Evolutionary conservation across 495 filamentous ascomycete genomes (phyloP).

Genomic region (Pyronema omphalodes): DNA sequence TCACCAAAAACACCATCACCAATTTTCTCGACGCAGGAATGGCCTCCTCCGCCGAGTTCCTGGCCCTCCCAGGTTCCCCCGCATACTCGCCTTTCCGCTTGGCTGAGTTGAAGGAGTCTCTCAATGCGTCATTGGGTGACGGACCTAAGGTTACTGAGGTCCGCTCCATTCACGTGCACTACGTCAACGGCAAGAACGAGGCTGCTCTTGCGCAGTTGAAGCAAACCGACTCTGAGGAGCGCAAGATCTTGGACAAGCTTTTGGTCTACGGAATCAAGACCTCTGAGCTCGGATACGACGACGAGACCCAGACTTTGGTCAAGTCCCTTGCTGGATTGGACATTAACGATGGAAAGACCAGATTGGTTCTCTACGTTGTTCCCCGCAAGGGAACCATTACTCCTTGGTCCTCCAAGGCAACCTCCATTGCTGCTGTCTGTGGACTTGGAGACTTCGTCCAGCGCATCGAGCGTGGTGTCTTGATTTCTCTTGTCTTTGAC

Average conservation of each 20-base stretch:
- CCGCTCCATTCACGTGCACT: conserved; percentile 48
- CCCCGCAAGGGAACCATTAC: conserved; percentile 73
- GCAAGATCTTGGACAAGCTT: conserved; percentile 38
- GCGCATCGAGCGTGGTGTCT: conserved; percentile 74
- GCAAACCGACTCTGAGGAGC: conserved; percentile 24
- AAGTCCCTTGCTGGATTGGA: conserved; percentile 25
- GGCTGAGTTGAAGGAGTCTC: conserved; percentile 26
- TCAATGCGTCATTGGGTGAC: conserved; percentile 25
- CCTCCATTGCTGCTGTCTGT: conserved; percentile 84
- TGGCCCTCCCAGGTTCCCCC: conserved; percentile 35
- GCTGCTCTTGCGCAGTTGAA: conserved; percentile 21
- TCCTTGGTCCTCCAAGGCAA: conserved; percentile 94
- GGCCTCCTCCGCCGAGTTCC: conserved; percentile 18
- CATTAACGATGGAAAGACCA: conserved; percentile 25
- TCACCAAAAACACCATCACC: background rate
- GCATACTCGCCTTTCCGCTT: conserved; percentile 38
- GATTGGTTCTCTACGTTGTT: conserved; percentile 43
- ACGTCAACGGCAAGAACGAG: conserved; percentile 30
- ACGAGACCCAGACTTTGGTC: conserved; percentile 18
- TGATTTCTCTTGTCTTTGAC: conserved; percentile 44
- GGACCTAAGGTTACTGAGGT: conserved; percentile 38
- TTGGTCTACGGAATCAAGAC: conserved; percentile 39
- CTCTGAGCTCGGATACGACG: conserved; percentile 27
- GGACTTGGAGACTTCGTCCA: conserved; percentile 52
- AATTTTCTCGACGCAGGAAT: conserved; percentile 1